A percentile compares a stretch with the other conserved stretches of the same genome.
Evolutionary conservation across 164 flowering plant genomes (phyloP).

Genomic region (Nymphaea thermarum): DNA sequence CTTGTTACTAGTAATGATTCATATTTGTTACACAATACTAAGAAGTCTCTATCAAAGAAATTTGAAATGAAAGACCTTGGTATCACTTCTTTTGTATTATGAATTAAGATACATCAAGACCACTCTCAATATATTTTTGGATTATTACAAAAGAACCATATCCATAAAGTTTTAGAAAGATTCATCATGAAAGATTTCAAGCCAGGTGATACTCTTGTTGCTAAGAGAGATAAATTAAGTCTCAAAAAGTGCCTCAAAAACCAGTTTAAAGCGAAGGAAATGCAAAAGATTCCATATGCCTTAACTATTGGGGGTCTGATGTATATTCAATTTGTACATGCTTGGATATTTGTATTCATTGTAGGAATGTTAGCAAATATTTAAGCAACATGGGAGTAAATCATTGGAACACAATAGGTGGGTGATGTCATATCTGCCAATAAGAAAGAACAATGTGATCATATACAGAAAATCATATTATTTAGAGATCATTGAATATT

Average conservation of each 20-base stretch:
- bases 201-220: not conserved
- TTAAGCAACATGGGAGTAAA: too few species aligned
- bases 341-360: too few species aligned
- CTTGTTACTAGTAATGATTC: not conserved
- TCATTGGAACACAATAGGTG: too few species aligned
- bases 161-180: not conserved
- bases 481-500: not conserved
- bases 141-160: slow-evolving; percentile 3
- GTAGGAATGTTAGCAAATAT: too few species aligned
- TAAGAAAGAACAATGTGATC: too few species aligned
- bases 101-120: slow-evolving; percentile 1
- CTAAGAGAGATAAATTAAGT: not conserved
- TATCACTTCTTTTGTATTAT: slow-evolving; percentile 4
- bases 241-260: not conserved
- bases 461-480: too few species aligned
- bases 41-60: not conserved
- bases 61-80: slow-evolving; percentile 1
- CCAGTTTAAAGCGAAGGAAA: too few species aligned
- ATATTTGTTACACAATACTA: not conserved
- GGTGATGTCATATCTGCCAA: too few species aligned
- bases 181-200: not conserved
- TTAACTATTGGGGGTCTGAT: too few species aligned
- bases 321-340: too few species aligned
- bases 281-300: not conserved
- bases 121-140: slow-evolving; percentile 3